A percentile compares a stretch with the other conserved stretches of the same genome.
These are phyloP conservation scores for Trichophyton rubrum DNA, from an alignment of 2,329 filamentous ascomycete species.

Conservation along the genomic window DNA sequence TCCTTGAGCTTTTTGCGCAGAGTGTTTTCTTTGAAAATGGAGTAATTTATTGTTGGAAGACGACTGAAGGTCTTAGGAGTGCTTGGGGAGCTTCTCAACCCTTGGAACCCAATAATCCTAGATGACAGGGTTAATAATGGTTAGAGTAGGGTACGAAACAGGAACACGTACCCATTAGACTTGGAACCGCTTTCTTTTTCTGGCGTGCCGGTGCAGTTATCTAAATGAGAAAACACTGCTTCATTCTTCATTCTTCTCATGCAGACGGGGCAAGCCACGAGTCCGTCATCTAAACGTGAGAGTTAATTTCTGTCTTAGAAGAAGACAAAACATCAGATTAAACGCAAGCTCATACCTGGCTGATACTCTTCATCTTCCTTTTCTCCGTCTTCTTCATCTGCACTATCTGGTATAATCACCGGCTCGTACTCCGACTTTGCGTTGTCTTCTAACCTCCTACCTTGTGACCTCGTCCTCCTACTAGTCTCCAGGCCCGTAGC, in stretches of 20 bases:
- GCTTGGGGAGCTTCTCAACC: neutral
- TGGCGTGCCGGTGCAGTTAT: conserved; percentile 42
- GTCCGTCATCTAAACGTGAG: conserved; percentile 51
- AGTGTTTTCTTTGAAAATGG: conserved; percentile 64
- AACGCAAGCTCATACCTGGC: conserved; percentile 19
- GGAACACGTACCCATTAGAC: neutral
- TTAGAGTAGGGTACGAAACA: neutral
- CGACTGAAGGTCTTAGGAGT: conserved; percentile 43
- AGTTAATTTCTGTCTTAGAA: neutral
- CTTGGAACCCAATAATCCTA: neutral
- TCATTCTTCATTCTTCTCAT: conserved; percentile 63
- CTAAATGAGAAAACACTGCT: conserved; percentile 68
- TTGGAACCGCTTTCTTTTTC: conserved; percentile 9
- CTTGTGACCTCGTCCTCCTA: conserved; percentile 27
- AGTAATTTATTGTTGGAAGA: conserved; percentile 73
- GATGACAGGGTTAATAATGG: neutral
- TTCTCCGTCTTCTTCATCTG: conserved; percentile 17
- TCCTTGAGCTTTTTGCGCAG: conserved; percentile 73
- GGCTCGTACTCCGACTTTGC: conserved; percentile 9
- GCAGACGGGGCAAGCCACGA: conserved; percentile 78
- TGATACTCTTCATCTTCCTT: conserved; percentile 19
- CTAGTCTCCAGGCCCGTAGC: conserved; percentile 20
- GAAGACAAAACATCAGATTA: neutral
- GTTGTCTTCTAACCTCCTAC: conserved; percentile 11
- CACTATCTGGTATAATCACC: conserved; percentile 30